Percentiles rank a stretch among this genome's conserved stretches.
These are phyloP conservation scores for Lasiodiplodia hormozganensis DNA, from an alignment of 2,329 filamentous ascomycete genomes.

Conservation along the genomic window DNA sequence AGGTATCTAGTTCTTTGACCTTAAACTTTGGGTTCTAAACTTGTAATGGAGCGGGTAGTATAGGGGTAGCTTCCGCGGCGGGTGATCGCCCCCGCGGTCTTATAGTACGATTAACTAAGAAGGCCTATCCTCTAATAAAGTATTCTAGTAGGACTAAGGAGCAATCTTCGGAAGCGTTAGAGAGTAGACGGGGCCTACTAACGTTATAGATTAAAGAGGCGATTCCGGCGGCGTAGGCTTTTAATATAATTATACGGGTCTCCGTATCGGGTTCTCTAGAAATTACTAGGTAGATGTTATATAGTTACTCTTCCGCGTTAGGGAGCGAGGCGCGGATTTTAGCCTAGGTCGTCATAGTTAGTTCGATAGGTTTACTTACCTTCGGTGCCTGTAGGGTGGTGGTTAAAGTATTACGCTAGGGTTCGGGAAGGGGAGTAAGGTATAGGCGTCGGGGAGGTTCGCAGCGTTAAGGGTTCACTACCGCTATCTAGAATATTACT, in stretches of 20 bases:
- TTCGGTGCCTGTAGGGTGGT: background rate
- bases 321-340: background rate
- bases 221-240: background rate
- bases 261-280: background rate
- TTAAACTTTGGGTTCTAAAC: background rate
- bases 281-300: background rate
- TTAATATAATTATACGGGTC: background rate
- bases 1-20: background rate
- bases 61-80: background rate
- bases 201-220: background rate
- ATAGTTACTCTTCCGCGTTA: background rate
- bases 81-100: background rate
- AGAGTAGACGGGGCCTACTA: background rate
- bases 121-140: no score
- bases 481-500: no score
- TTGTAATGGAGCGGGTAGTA: no score
- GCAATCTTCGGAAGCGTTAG: background rate
- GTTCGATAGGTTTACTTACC: background rate
- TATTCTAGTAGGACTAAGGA: no score
- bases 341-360: background rate
- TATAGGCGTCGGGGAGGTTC: background rate
- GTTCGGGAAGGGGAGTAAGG: background rate
- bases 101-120: background rate
- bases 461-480: no score
- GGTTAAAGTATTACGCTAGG: background rate